These are phyloP conservation scores for Cupressus sempervirens DNA, from an alignment of 75 land plant species.

Conservation along the genomic window DNA sequence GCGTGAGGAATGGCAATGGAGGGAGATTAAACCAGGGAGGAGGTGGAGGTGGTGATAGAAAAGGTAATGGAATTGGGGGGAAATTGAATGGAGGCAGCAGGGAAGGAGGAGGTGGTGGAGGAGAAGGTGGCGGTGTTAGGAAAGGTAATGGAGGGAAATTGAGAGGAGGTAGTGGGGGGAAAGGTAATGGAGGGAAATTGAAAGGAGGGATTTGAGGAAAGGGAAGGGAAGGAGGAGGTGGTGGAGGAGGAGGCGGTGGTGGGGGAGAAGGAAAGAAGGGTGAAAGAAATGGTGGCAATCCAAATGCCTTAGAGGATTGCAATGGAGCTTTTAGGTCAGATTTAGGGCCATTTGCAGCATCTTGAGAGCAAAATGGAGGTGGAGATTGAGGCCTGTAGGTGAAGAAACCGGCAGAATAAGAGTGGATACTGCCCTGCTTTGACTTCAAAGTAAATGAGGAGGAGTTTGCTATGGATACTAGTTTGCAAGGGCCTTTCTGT, in stretches of 20 bases:
- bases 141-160: not conserved
- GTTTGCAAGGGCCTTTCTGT: slow-evolving; percentile 27
- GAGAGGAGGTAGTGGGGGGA: not conserved
- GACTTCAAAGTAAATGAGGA: slow-evolving; percentile 41
- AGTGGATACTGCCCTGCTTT: slow-evolving; percentile 25
- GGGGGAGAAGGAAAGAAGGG: not conserved
- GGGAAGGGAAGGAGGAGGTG: too few relatives aligned
- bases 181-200: not conserved
- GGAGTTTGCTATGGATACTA: slow-evolving; percentile 37
- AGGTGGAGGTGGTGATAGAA: not conserved
- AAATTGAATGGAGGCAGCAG: not conserved
- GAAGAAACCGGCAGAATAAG: slow-evolving; percentile 59
- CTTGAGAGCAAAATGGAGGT: slow-evolving; percentile 36
- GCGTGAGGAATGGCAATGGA: not conserved
- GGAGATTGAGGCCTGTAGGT: slow-evolving; percentile 46
- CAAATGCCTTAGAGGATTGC: not conserved
- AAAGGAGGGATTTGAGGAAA: not conserved
- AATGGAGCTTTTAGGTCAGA: not conserved
- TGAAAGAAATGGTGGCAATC: not conserved
- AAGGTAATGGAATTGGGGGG: slow-evolving; percentile 7
- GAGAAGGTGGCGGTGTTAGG: not conserved
- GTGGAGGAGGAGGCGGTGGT: slow-evolving; percentile 13
- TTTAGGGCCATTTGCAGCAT: not conserved
- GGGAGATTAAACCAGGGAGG: slow-evolving; percentile 2
- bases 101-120: too few relatives aligned